phyloP scores from a whole-genome alignment of 768 basidiomycete species.

The Asterophora parasitica region DNA sequence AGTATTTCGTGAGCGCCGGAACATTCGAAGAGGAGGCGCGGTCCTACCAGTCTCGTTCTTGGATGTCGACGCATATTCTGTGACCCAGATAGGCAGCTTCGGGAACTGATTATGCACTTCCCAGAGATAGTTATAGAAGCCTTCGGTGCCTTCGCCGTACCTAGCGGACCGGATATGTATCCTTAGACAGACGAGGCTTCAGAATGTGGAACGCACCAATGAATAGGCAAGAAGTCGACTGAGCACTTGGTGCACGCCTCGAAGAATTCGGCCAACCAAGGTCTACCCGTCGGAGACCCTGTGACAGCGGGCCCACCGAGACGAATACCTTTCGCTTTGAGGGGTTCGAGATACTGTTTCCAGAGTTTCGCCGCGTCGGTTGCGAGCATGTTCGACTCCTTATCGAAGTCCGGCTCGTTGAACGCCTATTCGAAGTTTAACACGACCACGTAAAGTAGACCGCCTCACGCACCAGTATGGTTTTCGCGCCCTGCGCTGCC shows the following conservation, averaged over 20 bases:
- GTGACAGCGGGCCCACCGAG: slow-evolving; percentile 59
- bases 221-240: slow-evolving; percentile 46
- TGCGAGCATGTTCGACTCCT: slow-evolving; percentile 43
- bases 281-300: slow-evolving; percentile 43
- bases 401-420: slow-evolving; percentile 51
- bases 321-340: slow-evolving; percentile 43
- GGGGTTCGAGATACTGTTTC: slow-evolving; percentile 53
- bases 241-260: slow-evolving; percentile 45
- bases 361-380: slow-evolving; percentile 48
- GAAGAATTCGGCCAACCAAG: slow-evolving; percentile 53
- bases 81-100: slow-evolving; percentile 55
- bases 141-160: slow-evolving; percentile 54
- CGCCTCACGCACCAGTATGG: slow-evolving; percentile 37
- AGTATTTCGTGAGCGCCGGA: background rate
- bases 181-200: slow-evolving; percentile 21
- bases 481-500: slow-evolving; percentile 41
- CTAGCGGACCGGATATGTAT: slow-evolving; percentile 24
- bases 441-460: slow-evolving; percentile 26
- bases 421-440: slow-evolving; percentile 35
- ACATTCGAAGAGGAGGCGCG: background rate
- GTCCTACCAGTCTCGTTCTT: slow-evolving; percentile 36
- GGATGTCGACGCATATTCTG: slow-evolving; percentile 57
- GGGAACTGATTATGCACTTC: slow-evolving; percentile 48
- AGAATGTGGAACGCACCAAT: slow-evolving; percentile 31
- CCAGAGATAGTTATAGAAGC: slow-evolving; percentile 51